These are phyloP conservation scores for Phlebiopsis flavidoalba DNA, from an alignment of 768 basidiomycete genomes.

Conservation along the genomic window DNA sequence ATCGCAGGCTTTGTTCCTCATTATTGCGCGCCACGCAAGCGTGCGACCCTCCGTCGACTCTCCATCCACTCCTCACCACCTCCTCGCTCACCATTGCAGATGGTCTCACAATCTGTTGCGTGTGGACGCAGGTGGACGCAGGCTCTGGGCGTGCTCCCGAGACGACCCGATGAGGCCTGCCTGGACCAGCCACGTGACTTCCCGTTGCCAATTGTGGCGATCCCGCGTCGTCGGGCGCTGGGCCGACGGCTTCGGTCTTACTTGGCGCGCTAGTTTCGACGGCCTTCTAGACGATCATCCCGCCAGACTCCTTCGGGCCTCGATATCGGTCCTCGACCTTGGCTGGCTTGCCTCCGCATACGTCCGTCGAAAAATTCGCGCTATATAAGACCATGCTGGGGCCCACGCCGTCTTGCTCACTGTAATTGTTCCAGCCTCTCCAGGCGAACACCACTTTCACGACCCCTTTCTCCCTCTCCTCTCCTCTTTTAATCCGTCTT, in stretches of 20 bases:
- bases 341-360: background rate
- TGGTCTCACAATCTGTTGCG: no score
- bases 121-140: no score
- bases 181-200: background rate
- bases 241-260: slow-evolving; percentile 7
- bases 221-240: slow-evolving; percentile 1
- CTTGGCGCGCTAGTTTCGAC: background rate
- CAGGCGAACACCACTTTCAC: background rate
- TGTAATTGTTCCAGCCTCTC: background rate
- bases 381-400: slow-evolving; percentile 5
- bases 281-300: slow-evolving; percentile 2
- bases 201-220: background rate
- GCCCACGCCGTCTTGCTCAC: background rate
- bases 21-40: no score
- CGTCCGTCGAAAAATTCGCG: background rate
- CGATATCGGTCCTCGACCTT: background rate
- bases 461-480: background rate
- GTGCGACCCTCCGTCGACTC: no score
- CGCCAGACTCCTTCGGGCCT: background rate
- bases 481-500: background rate
- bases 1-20: no score
- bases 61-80: no score
- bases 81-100: no score
- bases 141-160: background rate
- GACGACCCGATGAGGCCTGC: background rate